A percentile compares a stretch with the other conserved stretches of the same genome.
Conservation (phyloP, 768 basidiomycete genomes). For the Sarcodon sp. region DNA sequence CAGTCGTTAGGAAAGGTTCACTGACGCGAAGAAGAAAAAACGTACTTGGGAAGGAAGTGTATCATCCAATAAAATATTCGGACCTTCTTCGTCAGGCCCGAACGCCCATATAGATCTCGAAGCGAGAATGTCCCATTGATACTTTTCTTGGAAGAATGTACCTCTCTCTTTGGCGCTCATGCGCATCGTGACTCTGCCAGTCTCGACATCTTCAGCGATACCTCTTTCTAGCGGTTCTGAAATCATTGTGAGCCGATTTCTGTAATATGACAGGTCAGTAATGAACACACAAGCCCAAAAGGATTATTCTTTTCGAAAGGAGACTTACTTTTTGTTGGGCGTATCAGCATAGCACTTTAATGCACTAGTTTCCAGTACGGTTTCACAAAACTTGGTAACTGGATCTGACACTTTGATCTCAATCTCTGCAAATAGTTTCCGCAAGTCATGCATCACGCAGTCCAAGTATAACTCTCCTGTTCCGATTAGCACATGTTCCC, state of each 20-base stretch:
- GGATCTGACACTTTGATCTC: slow-evolving; percentile 99
- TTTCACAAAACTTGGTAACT: slow-evolving; percentile 96
- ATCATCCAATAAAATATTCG: slow-evolving; percentile 91
- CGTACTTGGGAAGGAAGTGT: slow-evolving; percentile 86
- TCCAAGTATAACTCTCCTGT: slow-evolving; percentile 97
- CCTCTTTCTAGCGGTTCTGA: slow-evolving; percentile 95
- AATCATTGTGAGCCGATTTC: slow-evolving; percentile 98
- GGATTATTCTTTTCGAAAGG: neutral
- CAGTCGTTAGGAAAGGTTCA: neutral
- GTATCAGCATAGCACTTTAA: slow-evolving; percentile 99
- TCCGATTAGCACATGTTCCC: slow-evolving; percentile 93
- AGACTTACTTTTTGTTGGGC: slow-evolving; percentile 89
- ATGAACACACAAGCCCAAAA: slow-evolving; percentile 1
- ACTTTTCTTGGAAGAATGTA: slow-evolving; percentile 91
- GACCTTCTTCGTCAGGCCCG: slow-evolving; percentile 90
- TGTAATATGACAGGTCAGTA: slow-evolving; percentile 18
- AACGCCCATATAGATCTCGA: slow-evolving; percentile 99
- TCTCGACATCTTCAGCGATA: slow-evolving; percentile 92
- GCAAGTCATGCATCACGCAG: slow-evolving; percentile 91
- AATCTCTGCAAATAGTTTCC: slow-evolving; percentile 89
- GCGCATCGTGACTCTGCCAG: slow-evolving; percentile 84
- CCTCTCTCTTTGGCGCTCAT: slow-evolving; percentile 95
- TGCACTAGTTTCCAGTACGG: slow-evolving; percentile 93
- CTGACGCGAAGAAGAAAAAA: neutral
- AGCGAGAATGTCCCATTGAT: slow-evolving; percentile 96